Conservation (phyloP, 2,329 filamentous ascomycete species). For the Stachybotrys chlorohalonatus region DNA sequence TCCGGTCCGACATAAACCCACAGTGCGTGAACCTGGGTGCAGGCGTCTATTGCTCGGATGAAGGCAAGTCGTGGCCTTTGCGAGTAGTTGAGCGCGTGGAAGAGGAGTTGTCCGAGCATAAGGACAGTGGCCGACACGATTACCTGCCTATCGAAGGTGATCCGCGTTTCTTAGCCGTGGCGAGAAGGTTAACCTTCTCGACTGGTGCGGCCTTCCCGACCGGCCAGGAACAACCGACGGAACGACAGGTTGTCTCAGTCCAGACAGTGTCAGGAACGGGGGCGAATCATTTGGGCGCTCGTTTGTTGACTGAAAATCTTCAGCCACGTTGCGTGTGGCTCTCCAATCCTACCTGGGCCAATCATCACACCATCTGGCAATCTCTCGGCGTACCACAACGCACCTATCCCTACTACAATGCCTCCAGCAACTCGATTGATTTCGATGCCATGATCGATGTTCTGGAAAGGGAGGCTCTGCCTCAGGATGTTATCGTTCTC, state of each 20-base stretch:
- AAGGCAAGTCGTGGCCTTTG: slow-evolving; percentile 13
- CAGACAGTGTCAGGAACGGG: slow-evolving; percentile 27
- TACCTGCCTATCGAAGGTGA: slow-evolving; percentile 13
- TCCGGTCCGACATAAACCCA: slow-evolving; percentile 7
- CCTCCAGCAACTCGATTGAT: slow-evolving; percentile 12
- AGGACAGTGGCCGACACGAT: slow-evolving; percentile 8
- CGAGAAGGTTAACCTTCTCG: slow-evolving; percentile 9
- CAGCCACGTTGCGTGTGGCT: slow-evolving; percentile 20
- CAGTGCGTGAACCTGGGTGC: slow-evolving; percentile 12
- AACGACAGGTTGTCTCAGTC: slow-evolving; percentile 9
- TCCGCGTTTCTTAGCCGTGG: slow-evolving; percentile 7
- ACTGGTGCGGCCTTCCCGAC: background rate
- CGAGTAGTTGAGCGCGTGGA: slow-evolving; percentile 10
- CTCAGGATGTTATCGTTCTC: slow-evolving; percentile 23
- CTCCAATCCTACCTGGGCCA: slow-evolving; percentile 38
- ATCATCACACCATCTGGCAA: slow-evolving; percentile 19
- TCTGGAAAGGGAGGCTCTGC: slow-evolving; percentile 12
- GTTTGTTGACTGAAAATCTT: slow-evolving; percentile 11
- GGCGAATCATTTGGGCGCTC: slow-evolving; percentile 20
- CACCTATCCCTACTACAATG: slow-evolving; percentile 22
- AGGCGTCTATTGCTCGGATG: slow-evolving; percentile 13
- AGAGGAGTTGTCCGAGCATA: slow-evolving; percentile 8
- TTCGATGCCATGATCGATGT: slow-evolving; percentile 17
- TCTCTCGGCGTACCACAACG: slow-evolving; percentile 10
- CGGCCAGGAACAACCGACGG: background rate